Evolutionary conservation across 257 asterid genomes (phyloP).

Genomic region (Rhazya stricta): DNA sequence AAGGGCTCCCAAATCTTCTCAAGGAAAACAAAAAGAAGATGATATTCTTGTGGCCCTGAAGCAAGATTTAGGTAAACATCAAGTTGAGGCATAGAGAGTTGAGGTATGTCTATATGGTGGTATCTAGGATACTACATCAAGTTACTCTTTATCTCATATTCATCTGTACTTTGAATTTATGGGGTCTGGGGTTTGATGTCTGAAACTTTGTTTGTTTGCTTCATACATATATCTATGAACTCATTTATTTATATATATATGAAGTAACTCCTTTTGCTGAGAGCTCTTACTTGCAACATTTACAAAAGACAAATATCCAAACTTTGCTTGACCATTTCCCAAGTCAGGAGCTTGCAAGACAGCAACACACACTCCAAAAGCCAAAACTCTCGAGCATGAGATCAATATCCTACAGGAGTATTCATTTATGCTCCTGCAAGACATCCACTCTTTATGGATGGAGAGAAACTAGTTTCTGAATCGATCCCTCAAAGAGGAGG

Average conservation of each 20-base stretch:
- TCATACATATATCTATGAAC: no score
- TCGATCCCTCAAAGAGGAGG: not conserved
- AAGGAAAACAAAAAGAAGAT: constrained; percentile 50
- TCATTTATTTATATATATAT: no score
- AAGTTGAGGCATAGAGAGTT: constrained; percentile 60
- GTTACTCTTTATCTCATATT: not conserved
- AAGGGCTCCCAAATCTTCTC: constrained; percentile 39
- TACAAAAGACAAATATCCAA: no score
- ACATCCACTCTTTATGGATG: not conserved
- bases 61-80: constrained; percentile 71
- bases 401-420: not conserved
- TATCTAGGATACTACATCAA: no score
- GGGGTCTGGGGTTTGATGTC: not conserved
- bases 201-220: no score
- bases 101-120: constrained; percentile 50
- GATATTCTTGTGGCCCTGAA: constrained; percentile 48
- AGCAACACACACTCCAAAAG: not conserved
- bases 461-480: not conserved
- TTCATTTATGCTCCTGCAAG: no score
- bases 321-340: not conserved
- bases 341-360: no score
- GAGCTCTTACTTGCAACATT: no score
- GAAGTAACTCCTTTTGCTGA: not conserved
- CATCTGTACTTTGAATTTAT: no score
- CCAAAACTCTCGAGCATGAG: no score